These are phyloP conservation scores for Triticum monococcum DNA, from an alignment of 176 grass and related monocot species.

Conservation along the genomic window DNA sequence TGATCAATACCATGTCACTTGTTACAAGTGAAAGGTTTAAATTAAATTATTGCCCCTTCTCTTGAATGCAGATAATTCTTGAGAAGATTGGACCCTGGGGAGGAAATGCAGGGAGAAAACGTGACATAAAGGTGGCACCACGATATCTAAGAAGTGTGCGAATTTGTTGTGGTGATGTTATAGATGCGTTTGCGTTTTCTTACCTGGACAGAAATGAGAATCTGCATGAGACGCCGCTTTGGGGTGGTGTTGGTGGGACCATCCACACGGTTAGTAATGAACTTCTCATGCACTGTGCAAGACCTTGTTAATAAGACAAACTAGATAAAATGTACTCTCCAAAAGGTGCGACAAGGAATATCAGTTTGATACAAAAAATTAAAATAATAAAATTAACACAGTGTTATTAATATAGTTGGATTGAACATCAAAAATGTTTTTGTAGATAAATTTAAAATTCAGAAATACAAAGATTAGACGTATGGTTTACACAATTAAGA, in stretches of 20 bases:
- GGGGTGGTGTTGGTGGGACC: conserved; percentile 14
- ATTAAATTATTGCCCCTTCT: not conserved
- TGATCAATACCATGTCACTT: not conserved
- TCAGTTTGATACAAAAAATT: not conserved
- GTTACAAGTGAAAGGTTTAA: not conserved
- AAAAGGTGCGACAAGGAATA: too few relatives aligned
- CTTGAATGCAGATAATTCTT: not conserved
- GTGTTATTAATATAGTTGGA: not conserved
- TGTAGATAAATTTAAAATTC: not conserved
- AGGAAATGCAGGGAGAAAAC: not conserved
- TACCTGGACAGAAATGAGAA: not conserved
- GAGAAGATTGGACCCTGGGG: conserved; percentile 22
- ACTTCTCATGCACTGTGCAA: not conserved
- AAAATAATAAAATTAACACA: not conserved
- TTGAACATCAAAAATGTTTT: not conserved
- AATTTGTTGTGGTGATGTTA: not conserved
- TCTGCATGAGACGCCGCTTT: not conserved
- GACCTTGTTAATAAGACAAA: not conserved
- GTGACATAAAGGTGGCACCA: not conserved
- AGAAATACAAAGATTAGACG: not conserved
- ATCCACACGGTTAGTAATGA: not conserved
- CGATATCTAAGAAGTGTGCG: not conserved
- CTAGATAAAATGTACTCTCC: too few relatives aligned
- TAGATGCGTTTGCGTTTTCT: conserved; percentile 2
- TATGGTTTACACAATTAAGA: not conserved